These are phyloP conservation scores for Didymella sp. DNA, from an alignment of 2,329 filamentous ascomycete genomes.

Conservation along the genomic window DNA sequence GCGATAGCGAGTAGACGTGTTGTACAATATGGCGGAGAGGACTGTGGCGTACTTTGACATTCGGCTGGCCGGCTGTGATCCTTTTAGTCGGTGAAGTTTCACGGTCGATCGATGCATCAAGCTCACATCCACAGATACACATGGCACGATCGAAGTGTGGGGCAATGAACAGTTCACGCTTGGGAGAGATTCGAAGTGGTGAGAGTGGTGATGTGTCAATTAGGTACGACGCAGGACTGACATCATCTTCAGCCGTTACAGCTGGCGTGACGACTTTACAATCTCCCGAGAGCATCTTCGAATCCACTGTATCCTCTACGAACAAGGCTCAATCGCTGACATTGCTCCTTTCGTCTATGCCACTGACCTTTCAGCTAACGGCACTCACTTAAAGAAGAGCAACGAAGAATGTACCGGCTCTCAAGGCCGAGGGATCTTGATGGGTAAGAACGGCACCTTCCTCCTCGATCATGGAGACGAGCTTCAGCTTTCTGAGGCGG, in stretches of 20 bases:
- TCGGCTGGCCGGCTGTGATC: conserved; percentile 20
- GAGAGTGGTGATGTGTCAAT: conserved; percentile 19
- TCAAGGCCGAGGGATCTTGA: conserved; percentile 37
- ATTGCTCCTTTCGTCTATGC: conserved; percentile 57
- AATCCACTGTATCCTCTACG: conserved; percentile 57
- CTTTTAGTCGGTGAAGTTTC: conserved; percentile 25
- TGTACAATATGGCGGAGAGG: conserved; percentile 35
- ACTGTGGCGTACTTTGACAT: conserved; percentile 41
- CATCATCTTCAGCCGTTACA: conserved; percentile 32
- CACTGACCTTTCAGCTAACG: conserved; percentile 55
- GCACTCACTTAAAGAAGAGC: conserved; percentile 47
- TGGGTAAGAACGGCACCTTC: conserved; percentile 47
- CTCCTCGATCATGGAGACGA: conserved; percentile 55
- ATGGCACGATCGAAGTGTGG: conserved; percentile 39
- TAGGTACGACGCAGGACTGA: neutral
- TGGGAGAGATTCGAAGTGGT: conserved; percentile 46
- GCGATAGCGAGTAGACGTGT: neutral
- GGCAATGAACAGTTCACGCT: conserved; percentile 48
- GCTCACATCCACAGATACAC: conserved; percentile 37
- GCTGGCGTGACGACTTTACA: conserved; percentile 40
- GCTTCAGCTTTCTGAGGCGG: conserved; percentile 43
- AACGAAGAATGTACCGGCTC: conserved; percentile 31
- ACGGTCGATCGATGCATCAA: neutral
- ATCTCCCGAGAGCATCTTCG: conserved; percentile 57
- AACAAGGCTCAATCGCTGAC: conserved; percentile 43